Evolutionary conservation across 495 filamentous ascomycete genomes (phyloP), one percentile per base, ranked within the genome.

Genomic region (Penicillium taxi): DNA sequence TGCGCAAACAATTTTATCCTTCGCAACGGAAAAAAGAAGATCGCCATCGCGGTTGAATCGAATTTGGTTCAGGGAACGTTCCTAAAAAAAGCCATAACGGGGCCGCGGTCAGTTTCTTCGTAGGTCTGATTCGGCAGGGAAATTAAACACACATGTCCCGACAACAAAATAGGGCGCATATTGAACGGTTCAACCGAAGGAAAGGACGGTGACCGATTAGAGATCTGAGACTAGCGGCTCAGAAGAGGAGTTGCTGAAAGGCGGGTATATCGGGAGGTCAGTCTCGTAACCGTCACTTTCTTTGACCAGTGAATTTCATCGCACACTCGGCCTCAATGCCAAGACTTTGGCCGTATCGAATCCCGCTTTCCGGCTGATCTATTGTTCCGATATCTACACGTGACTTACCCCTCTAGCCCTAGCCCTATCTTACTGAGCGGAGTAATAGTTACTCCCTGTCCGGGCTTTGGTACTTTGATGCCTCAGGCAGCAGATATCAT

Each of bases 61-160:
- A 64, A 98, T 93, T 63, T 99, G 91, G 55, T 88, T 96, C 61
- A 99, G 75, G 65, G 91, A 89, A 69, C 91, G 87, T 75, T 96
- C 93, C 77, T 81, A 48, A 33, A 49, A 21, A 38, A 33, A 44
- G 17, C 31, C 15, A 30, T 35, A 15, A 37, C 24, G 26, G 34
- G 15, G n/a, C 15, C 42, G 39, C 48, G 44, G 56, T 58, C 41
- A 47, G 51, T 44, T 36, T 46, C 45, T 39, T 41, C 31, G 36
- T 39, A 33, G 44, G 53, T 44, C 48, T 43, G 23, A 45, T 31
- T 42, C 37, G 40, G 37, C 37, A 27, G 32, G 45, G 45, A 26
- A 30, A 35, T 32, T 17, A 25, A 42, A 66, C 73, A 50, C 68
- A 82, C 83, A 78, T 99, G 91, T 67, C 91, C 91, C 64, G 85